Base-by-base conservation (phyloP, 1,139 yeast genomes). In the Kurtzmaniella quercitrusa region DNA sequence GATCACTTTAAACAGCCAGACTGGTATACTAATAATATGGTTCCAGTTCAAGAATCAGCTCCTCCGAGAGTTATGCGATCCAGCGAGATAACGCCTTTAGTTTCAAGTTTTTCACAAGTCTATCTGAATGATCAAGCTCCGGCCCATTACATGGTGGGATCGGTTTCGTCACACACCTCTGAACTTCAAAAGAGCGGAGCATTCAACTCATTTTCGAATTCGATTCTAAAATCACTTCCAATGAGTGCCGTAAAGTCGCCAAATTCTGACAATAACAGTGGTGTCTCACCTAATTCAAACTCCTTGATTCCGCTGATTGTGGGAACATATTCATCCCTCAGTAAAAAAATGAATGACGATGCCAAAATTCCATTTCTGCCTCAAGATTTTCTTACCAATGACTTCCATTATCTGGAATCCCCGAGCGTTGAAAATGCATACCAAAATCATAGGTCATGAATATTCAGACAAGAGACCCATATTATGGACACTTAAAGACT, bases 311-410 rank as follows among this genome's bases (percentile, higher is more conserved):
- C 77, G 1, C 66, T 73, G 8, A 61, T 71, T 11, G 63, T 71
- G 11, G 74, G 73, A 6, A 66, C 64, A 18, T 68, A 67, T 45
- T 67, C 75, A 9, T 65, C 68, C 15, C 60, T 71, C 2, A 58
- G 62, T 23, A 64, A 62, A 48, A 70, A 68, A 43, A 60, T 70
- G 66, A 47, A 60, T 7, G 55, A 65, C 47, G 71, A 64, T 9
- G 46, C 60, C 23, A 70, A 67, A 45, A 54, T 63, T 2, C 77
- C 77, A 22, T 71, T 71, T 47, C 65, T 65, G 52, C 77, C 77
- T 3, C 64, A 60, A 30, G 76, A 71, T 49, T 71, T 71, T 47
- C 57, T 71, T 42, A 55, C 54, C 44, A 71, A 66, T 45, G 68
- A 63, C 8, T 62, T 57, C 42, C 54, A 54, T 44, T 47, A 47